These are phyloP conservation scores for Aristolochia californica DNA, from an alignment of 164 flowering plant genomes.

Conservation along the genomic window DNA sequence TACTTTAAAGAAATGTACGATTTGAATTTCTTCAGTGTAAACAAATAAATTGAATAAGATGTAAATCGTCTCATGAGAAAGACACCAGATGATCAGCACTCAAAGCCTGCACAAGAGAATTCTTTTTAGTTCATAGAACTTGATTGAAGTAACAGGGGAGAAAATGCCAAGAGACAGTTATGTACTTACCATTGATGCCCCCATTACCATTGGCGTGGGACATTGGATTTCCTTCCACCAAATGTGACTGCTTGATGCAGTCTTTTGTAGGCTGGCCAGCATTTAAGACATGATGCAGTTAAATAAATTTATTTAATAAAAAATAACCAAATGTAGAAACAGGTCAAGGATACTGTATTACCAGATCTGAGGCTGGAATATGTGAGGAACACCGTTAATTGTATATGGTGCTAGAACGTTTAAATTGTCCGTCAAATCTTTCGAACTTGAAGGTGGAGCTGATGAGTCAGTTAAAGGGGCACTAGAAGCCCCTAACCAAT, in stretches of 20 bases:
- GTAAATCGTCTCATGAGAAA: background rate
- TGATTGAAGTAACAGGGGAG: too few relatives aligned
- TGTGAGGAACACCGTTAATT: constrained; percentile 6
- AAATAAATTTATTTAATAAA: too few relatives aligned
- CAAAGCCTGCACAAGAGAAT: background rate
- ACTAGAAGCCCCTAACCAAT: constrained; percentile 21
- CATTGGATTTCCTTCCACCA: too few relatives aligned
- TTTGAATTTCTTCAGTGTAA: background rate
- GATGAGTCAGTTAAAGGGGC: constrained; percentile 19
- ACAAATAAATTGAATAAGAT: constrained; percentile 8
- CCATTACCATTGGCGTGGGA: too few relatives aligned
- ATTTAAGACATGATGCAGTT: too few relatives aligned
- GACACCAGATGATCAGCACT: background rate
- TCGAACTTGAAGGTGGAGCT: constrained; percentile 22
- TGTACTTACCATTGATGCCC: too few relatives aligned
- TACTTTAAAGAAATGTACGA: background rate
- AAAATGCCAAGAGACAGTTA: too few relatives aligned
- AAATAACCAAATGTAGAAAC: background rate
- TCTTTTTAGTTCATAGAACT: too few relatives aligned
- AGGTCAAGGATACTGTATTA: constrained; percentile 6
- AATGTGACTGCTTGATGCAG: too few relatives aligned
- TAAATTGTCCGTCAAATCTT: constrained; percentile 6
- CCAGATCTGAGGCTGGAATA: constrained; percentile 14
- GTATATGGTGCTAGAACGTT: constrained; percentile 7
- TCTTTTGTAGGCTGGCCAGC: too few relatives aligned